phyloP scores from a whole-genome alignment of 2,329 filamentous ascomycete genomes.

The Hawksworthiomyces lignivorus region DNA sequence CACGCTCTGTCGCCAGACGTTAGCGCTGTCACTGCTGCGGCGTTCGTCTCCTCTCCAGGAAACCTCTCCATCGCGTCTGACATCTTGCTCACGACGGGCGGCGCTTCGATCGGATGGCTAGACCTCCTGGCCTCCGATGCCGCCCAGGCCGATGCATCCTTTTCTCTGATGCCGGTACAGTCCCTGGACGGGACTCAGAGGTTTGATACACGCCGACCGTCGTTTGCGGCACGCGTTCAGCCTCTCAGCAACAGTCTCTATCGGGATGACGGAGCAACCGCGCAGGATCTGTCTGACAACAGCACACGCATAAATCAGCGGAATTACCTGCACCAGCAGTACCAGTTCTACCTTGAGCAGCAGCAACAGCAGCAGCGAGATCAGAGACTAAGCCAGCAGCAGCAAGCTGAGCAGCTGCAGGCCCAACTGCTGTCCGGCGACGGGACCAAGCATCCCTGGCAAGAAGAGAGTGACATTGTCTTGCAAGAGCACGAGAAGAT shows the following conservation, averaged over 20 bases:
- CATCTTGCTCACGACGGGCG: slow-evolving; percentile 19
- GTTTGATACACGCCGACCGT: no score
- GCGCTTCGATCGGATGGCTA: slow-evolving; percentile 25
- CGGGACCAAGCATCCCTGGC: slow-evolving; percentile 21
- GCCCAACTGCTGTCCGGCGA: slow-evolving; percentile 10
- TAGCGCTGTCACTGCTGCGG: neutral
- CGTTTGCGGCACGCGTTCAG: no score
- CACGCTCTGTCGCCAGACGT: neutral
- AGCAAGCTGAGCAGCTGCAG: slow-evolving; percentile 16
- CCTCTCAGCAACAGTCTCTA: no score
- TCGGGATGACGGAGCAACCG: no score
- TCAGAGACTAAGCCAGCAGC: neutral
- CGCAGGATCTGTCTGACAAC: neutral
- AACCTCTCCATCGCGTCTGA: slow-evolving; percentile 17
- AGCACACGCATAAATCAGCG: neutral
- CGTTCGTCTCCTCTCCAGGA: neutral
- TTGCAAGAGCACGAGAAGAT: slow-evolving; percentile 20
- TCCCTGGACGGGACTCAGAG: no score
- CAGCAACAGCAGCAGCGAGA: neutral
- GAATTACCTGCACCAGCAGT: neutral
- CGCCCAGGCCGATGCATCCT: slow-evolving; percentile 24
- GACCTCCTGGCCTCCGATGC: slow-evolving; percentile 24
- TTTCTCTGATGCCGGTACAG: slow-evolving; percentile 10
- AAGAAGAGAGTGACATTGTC: slow-evolving; percentile 17
- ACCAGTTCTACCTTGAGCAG: neutral